Conservation (phyloP, 148 eudicot genomes). For the Hydrangea macrophylla region DNA sequence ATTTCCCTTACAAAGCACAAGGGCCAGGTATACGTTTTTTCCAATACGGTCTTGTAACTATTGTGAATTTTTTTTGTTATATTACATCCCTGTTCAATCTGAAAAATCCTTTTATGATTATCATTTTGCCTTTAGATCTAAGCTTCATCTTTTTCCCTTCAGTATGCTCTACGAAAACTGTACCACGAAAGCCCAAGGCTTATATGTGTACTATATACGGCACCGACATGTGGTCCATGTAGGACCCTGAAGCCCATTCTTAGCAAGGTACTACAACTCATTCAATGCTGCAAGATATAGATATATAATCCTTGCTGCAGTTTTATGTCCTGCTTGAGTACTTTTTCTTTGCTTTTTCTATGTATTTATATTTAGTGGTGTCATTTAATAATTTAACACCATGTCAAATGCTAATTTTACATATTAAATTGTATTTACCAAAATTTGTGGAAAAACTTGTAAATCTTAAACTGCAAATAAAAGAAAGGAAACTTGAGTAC, state of each 20-base stretch:
- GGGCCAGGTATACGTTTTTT: constrained; percentile 68
- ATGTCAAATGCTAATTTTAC: no score
- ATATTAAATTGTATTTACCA: no score
- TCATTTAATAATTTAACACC: no score
- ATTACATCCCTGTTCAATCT: neutral
- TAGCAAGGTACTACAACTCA: constrained; percentile 59
- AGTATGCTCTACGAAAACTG: constrained; percentile 96
- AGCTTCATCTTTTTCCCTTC: constrained; percentile 20
- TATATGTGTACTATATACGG: constrained; percentile 77
- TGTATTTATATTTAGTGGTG: no score
- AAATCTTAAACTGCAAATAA: no score
- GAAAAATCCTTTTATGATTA: neutral
- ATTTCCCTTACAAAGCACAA: constrained; percentile 77
- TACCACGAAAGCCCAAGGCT: constrained; percentile 98
- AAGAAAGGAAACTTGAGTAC: no score
- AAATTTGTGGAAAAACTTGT: no score
- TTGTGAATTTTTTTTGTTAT: neutral
- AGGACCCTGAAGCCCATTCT: constrained; percentile 97
- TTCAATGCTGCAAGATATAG: neutral
- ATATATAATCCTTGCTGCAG: neutral
- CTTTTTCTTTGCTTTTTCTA: neutral
- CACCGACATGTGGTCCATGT: constrained; percentile 98
- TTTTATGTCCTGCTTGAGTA: neutral
- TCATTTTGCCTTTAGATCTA: constrained; percentile 8
- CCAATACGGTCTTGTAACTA: neutral